Evolutionary conservation across 2,329 filamentous ascomycete genomes (phyloP).

Genomic region (Sporothrix pseudoabietina): DNA sequence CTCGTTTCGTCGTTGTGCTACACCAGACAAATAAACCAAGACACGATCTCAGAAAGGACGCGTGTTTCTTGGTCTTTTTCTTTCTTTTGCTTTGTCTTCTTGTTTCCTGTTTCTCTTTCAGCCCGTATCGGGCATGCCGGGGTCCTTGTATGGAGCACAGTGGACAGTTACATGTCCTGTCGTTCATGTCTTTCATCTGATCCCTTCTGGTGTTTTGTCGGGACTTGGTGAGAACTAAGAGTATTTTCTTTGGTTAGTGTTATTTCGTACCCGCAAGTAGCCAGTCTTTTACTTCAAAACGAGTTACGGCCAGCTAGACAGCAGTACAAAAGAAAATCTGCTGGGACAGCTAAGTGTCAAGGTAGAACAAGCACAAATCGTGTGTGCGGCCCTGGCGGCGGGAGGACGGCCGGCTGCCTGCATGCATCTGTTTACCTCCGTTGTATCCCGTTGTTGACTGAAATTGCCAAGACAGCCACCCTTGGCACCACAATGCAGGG

Average conservation of each 20-base stretch:
- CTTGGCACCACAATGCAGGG: neutral
- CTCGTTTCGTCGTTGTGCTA: constrained; percentile 9
- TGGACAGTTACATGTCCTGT: no score
- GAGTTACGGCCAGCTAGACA: neutral
- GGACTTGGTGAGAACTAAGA: neutral
- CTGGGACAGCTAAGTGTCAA: neutral
- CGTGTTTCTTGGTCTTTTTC: neutral
- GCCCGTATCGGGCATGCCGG: constrained; percentile 5
- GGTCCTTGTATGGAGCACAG: neutral
- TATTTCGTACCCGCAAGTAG: neutral
- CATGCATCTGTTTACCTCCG: neutral
- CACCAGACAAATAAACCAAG: neutral
- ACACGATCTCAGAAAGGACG: constrained; percentile 11
- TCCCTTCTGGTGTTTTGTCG: neutral
- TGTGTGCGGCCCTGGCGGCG: neutral
- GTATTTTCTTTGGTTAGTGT: neutral
- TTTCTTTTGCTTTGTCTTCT: neutral
- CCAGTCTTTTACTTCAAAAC: neutral
- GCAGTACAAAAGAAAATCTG: neutral
- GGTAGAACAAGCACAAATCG: neutral
- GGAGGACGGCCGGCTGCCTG: neutral
- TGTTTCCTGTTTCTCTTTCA: constrained; percentile 6
- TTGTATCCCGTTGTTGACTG: neutral
- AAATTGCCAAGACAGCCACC: neutral
- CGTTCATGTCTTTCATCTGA: constrained; percentile 11